These are phyloP conservation scores for Globisporangium mamillatum DNA, from an alignment of 352 stramenopile species.

Conservation along the genomic window DNA sequence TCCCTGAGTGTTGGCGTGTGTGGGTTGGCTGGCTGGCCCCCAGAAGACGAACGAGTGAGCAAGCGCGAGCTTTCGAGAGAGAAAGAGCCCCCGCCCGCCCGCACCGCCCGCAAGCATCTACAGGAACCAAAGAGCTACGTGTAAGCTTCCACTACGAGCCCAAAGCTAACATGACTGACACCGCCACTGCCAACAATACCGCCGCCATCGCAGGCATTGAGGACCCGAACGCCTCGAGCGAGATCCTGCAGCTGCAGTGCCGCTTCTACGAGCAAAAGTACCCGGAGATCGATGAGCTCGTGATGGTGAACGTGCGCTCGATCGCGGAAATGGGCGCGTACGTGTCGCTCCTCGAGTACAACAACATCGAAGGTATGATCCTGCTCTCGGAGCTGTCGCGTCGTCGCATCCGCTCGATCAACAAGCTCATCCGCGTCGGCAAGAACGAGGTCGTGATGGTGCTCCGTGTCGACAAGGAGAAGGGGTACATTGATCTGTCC, in stretches of 20 bases:
- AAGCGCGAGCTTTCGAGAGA: conserved; percentile 2
- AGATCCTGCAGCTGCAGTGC: conserved; percentile 82
- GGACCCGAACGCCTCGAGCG: conserved; percentile 45
- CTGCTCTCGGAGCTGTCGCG: conserved; percentile 98
- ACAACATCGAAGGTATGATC: conserved; percentile 99
- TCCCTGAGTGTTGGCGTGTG: background rate
- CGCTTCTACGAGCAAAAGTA: conserved; percentile 92
- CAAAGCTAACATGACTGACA: background rate
- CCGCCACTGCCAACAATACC: conserved; percentile 3
- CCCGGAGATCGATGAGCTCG: conserved; percentile 98
- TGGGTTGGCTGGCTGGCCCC: background rate
- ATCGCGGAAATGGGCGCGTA: conserved; percentile 99
- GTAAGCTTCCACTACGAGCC: background rate
- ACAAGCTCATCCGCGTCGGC: conserved; percentile 99
- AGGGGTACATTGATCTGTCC: conserved; percentile 99
- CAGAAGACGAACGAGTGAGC: conserved; percentile 3
- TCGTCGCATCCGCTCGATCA: conserved; percentile 99
- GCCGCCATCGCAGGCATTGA: conserved; percentile 29
- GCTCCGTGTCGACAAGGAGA: conserved; percentile 99
- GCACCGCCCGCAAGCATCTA: background rate
- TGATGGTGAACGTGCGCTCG: conserved; percentile 94
- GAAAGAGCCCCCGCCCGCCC: background rate
- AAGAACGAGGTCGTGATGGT: conserved; percentile 99
- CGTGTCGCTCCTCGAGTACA: conserved; percentile 99
- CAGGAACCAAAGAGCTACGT: background rate